These are phyloP conservation scores for Rhododendron williamsianum DNA, from an alignment of 148 eudicot species.

Conservation along the genomic window DNA sequence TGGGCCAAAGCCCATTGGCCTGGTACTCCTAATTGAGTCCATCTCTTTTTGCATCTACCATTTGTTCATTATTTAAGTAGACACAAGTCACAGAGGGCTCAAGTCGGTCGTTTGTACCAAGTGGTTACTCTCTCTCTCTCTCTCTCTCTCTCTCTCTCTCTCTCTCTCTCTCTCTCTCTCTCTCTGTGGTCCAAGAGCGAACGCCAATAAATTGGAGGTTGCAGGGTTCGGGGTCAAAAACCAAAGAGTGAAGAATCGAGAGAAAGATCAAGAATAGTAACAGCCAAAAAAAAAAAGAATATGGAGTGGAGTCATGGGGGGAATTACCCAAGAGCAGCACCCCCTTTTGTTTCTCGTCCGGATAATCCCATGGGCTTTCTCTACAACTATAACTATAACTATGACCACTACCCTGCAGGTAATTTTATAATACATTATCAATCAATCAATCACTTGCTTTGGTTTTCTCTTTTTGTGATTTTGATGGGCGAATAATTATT, in stretches of 20 bases:
- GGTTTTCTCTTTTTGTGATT: background rate
- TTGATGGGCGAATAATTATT: background rate
- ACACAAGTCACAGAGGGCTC: background rate
- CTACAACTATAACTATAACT: constrained; percentile 43
- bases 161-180: background rate
- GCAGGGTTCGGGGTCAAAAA: background rate
- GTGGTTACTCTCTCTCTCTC: background rate
- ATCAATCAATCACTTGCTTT: background rate
- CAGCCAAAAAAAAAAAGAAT: background rate
- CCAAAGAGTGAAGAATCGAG: background rate
- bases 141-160: background rate
- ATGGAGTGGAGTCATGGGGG: constrained; percentile 51
- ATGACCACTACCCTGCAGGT: constrained; percentile 37
- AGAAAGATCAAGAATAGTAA: background rate
- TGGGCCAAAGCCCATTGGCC: no score
- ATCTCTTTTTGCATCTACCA: background rate
- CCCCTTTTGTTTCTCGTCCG: constrained; percentile 41
- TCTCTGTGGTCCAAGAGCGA: constrained; percentile 9
- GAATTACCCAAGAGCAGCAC: constrained; percentile 14
- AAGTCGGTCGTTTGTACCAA: no score
- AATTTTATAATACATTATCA: background rate
- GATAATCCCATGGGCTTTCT: constrained; percentile 46
- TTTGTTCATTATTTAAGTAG: background rate
- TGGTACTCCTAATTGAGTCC: background rate
- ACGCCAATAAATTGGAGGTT: background rate